These are phyloP conservation scores for Magnaporthales sp. DNA, from an alignment of 2,329 filamentous ascomycete genomes.

Conservation along the genomic window DNA sequence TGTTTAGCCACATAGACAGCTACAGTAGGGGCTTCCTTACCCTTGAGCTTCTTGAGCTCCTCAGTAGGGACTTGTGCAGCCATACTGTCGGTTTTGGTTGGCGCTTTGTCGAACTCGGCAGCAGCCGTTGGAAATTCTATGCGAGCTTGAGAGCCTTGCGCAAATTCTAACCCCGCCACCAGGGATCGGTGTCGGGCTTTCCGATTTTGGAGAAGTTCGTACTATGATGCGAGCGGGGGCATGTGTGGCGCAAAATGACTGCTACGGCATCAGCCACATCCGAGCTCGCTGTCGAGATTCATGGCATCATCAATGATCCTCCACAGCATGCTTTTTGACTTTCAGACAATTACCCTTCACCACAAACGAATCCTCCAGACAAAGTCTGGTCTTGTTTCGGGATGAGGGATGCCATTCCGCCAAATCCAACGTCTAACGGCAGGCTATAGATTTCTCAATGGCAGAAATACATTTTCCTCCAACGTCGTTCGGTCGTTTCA, in stretches of 20 bases:
- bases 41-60: slow-evolving; percentile 31
- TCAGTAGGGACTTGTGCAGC: slow-evolving; percentile 29
- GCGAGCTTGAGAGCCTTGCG: background rate
- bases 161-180: slow-evolving; percentile 1
- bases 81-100: slow-evolving; percentile 20
- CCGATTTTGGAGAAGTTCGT: background rate
- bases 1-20: background rate
- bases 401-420: slow-evolving; percentile 57
- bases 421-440: slow-evolving; percentile 20
- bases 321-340: background rate
- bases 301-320: background rate
- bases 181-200: background rate
- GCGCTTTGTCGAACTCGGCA: background rate
- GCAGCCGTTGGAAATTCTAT: background rate
- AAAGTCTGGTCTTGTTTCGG: slow-evolving; percentile 10
- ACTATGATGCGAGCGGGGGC: background rate
- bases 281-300: background rate
- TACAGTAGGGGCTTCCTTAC: slow-evolving; percentile 15
- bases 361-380: background rate
- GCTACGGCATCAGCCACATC: background rate
- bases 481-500: slow-evolving; percentile 15
- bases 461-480: slow-evolving; percentile 7
- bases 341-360: background rate
- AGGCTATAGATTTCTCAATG: slow-evolving; percentile 9
- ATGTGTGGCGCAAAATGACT: background rate